Conservation (phyloP, 225 moss, liverwort and hornwort species). For the Sphagnum contortum region DNA sequence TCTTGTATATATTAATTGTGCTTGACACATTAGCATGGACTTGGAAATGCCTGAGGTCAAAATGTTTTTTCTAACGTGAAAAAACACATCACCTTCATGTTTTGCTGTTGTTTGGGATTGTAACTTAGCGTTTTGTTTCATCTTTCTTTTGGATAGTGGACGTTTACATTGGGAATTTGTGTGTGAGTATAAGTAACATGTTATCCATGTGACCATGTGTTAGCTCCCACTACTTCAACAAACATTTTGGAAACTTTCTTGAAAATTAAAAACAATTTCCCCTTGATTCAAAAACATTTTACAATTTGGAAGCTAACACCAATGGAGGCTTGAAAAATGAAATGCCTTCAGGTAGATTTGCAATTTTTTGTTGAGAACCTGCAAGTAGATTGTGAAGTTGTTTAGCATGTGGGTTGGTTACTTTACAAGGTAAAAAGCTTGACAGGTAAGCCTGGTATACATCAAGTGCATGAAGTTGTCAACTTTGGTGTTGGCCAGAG, state of each 20-base stretch:
- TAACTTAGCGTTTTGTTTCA: too few species aligned
- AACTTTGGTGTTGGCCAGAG: constrained; percentile 7
- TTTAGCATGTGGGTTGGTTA: constrained; percentile 85
- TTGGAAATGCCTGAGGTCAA: too few species aligned
- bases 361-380: constrained; percentile 50
- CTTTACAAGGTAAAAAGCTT: constrained; percentile 90
- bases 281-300: constrained; percentile 8
- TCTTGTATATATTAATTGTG: too few species aligned
- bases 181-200: too few species aligned
- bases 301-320: constrained; percentile 8
- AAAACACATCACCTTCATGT: too few species aligned
- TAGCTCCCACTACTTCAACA: constrained; percentile 54
- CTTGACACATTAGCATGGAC: too few species aligned
- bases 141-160: too few species aligned
- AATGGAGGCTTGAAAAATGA: constrained; percentile 15
- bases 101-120: too few species aligned
- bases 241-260: constrained; percentile 54
- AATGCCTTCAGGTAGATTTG: constrained; percentile 19
- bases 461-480: constrained; percentile 70
- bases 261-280: constrained; percentile 19
- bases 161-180: too few species aligned
- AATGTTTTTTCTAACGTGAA: too few species aligned
- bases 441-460: constrained; percentile 79
- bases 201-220: constrained; percentile 66
- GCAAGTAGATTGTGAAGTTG: constrained; percentile 61